A percentile compares a stretch with the other conserved stretches of the same genome.
Conservation (phyloP, 2,329 filamentous ascomycete genomes). For the Neocatenulostroma microsporum region DNA sequence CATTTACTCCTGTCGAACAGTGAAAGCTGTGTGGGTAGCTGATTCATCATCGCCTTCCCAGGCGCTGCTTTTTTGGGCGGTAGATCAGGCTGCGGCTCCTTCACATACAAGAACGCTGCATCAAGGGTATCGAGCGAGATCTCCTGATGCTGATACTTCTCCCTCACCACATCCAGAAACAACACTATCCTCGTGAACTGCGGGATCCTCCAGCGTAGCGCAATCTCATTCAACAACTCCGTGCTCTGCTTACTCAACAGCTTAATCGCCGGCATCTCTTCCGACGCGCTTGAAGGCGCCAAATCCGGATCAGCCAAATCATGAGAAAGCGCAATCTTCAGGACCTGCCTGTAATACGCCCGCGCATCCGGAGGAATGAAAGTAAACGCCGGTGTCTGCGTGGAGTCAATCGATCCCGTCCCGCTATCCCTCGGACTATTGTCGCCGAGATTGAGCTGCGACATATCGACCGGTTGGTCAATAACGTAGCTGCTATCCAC, state of each 20-base stretch:
- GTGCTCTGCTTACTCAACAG: slow-evolving; percentile 66
- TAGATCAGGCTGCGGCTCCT: slow-evolving; percentile 58
- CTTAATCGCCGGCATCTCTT: slow-evolving; percentile 44
- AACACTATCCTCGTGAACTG: slow-evolving; percentile 70
- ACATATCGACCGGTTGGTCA: slow-evolving; percentile 63
- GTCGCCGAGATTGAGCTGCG: slow-evolving; percentile 55
- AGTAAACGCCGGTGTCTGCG: slow-evolving; percentile 52
- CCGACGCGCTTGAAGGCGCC: slow-evolving; percentile 42
- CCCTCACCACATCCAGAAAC: slow-evolving; percentile 74
- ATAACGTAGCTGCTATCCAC: slow-evolving; percentile 46
- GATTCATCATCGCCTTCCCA: slow-evolving; percentile 48
- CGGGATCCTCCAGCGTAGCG: slow-evolving; percentile 81
- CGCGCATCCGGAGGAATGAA: slow-evolving; percentile 84
- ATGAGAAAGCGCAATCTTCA: slow-evolving; percentile 64
- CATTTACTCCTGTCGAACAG: slow-evolving; percentile 45
- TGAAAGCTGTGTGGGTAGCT: slow-evolving; percentile 31
- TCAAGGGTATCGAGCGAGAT: slow-evolving; percentile 75
- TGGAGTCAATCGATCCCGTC: slow-evolving; percentile 26
- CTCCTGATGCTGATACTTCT: slow-evolving; percentile 79
- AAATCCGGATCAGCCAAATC: slow-evolving; percentile 51
- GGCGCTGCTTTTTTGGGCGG: no score
- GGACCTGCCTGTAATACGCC: slow-evolving; percentile 71
- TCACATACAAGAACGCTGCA: slow-evolving; percentile 72
- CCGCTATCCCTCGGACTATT: slow-evolving; percentile 34
- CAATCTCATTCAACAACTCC: slow-evolving; percentile 78